Evolutionary conservation across 2,329 filamentous ascomycete species (phyloP), one percentile per base, ranked within the genome.

Genomic region (Nemania abortiva): DNA sequence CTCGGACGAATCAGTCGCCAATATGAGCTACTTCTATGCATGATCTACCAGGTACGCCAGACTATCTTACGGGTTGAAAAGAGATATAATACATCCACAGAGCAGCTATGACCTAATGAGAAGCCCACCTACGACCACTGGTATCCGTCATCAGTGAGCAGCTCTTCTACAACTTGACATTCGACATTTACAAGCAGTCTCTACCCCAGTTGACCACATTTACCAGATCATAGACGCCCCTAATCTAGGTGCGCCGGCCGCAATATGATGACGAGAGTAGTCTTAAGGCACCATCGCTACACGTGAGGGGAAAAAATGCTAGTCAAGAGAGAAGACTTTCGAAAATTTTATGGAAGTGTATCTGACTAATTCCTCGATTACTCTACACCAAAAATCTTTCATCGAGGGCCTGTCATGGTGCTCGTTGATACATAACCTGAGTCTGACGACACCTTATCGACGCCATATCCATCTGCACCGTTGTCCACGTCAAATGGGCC

Each of bases 361-460:
- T 11, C 37, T 29, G 49, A 15, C 27, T 20, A 31, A 27, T 27
- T 27, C 24, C 9, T 27, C 18, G 22, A 45, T 53, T 5, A 34
- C n/a, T 6, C 39, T 15, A 39, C 27, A 20, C 11, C 11, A 15
- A 52, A 37, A 15, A 15, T n/a, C 10, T 24, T n/a, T 66, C 66
- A 68, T 18, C 10, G 52, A 59, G 64, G 66, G 27, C 56, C 70
- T 56, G 69, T 69, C 37, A 53, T 66, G 2, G 72, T 75, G 39
- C 70, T 70, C 49, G 70, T 76, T 7, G 75, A 77, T 61, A 70
- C 72, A 63, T 78, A 78, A 1, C 77, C 76, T n/a, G 75, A 78
- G 62, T 78, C 76, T 3, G 72, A 76, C n/a, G 66, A 65, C 18
- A 69, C 64, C 29, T 74, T 73, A 7, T 77, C 75, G 18, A 66